phyloP scores from a whole-genome alignment of 306 rosid genomes.

The Quercus suber region DNA sequence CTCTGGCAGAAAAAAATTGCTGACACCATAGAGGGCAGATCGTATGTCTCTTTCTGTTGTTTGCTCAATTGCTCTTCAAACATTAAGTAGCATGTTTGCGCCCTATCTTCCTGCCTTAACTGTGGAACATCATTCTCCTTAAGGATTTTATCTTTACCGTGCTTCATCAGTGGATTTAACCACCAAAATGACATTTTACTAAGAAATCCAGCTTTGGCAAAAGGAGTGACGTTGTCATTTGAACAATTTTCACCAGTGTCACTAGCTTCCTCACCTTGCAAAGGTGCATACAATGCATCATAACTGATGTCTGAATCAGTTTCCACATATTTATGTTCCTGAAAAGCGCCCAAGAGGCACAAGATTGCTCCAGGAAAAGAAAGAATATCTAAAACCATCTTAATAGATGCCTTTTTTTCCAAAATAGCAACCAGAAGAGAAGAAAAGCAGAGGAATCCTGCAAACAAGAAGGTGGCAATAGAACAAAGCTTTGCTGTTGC shows the following conservation, averaged over 20 bases:
- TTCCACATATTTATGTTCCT: neutral
- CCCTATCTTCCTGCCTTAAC: constrained; percentile 29
- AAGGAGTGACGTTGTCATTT: constrained; percentile 18
- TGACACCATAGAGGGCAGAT: constrained; percentile 39
- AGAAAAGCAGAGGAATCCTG: constrained; percentile 14
- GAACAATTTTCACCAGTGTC: neutral
- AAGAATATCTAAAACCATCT: constrained; percentile 9
- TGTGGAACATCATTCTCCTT: constrained; percentile 15
- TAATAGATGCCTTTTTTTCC: neutral
- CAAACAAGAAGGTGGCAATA: constrained; percentile 5
- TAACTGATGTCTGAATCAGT: constrained; percentile 1
- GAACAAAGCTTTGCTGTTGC: neutral
- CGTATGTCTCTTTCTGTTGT: constrained; percentile 23
- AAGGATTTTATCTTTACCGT: constrained; percentile 21
- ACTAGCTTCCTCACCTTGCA: constrained; percentile 1
- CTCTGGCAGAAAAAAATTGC: constrained; percentile 53
- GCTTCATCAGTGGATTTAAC: constrained; percentile 33
- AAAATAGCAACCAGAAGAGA: constrained; percentile 11
- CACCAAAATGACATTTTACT: constrained; percentile 27
- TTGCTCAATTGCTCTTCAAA: constrained; percentile 37
- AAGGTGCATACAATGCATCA: constrained; percentile 4
- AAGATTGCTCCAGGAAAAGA: constrained; percentile 23
- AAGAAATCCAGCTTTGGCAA: constrained; percentile 15
- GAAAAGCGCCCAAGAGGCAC: constrained; percentile 13
- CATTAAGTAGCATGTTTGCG: constrained; percentile 36